A percentile compares a stretch with the other conserved stretches of the same genome.
phyloP scores from a whole-genome alignment of 495 filamentous ascomycete genomes.

The Penicillium paradoxum region DNA sequence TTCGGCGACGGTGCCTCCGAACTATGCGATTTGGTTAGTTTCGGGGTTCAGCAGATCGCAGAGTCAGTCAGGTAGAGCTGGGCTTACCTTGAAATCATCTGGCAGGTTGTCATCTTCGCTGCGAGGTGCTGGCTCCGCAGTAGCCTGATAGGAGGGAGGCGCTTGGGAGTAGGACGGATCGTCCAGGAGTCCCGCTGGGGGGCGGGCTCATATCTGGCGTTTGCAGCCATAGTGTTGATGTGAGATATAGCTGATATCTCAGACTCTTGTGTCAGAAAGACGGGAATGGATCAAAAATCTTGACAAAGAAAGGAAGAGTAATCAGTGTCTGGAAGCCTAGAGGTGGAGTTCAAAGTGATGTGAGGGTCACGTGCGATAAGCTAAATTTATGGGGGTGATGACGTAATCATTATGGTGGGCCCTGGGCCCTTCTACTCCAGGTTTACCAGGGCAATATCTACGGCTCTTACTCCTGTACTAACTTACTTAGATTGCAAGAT shows the following conservation, averaged over 20 bases:
- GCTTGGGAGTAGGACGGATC: constrained; percentile 67
- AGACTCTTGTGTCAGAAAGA: neutral
- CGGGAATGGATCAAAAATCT: neutral
- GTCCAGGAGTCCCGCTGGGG: constrained; percentile 71
- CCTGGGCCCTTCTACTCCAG: neutral
- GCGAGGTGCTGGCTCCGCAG: constrained; percentile 55
- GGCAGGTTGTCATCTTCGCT: constrained; percentile 86
- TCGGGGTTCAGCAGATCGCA: no score
- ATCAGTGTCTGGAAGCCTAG: constrained; percentile 4
- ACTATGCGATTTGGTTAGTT: constrained; percentile 42
- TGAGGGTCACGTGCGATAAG: constrained; percentile 9
- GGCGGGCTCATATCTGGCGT: constrained; percentile 64
- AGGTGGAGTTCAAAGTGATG: constrained; percentile 1
- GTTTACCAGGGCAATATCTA: no score
- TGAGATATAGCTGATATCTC: neutral
- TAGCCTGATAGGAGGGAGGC: constrained; percentile 66
- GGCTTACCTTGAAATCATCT: constrained; percentile 88
- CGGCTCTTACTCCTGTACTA: no score
- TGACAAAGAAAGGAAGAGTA: neutral
- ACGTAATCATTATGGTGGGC: neutral
- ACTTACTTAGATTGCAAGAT: no score
- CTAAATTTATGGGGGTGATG: constrained; percentile 1
- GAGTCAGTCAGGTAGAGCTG: no score
- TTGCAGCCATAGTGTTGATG: constrained; percentile 53
- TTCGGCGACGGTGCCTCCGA: constrained; percentile 85